Base-by-base conservation (phyloP, 768 basidiomycete genomes). In the Kwoniella heveanensis region DNA sequence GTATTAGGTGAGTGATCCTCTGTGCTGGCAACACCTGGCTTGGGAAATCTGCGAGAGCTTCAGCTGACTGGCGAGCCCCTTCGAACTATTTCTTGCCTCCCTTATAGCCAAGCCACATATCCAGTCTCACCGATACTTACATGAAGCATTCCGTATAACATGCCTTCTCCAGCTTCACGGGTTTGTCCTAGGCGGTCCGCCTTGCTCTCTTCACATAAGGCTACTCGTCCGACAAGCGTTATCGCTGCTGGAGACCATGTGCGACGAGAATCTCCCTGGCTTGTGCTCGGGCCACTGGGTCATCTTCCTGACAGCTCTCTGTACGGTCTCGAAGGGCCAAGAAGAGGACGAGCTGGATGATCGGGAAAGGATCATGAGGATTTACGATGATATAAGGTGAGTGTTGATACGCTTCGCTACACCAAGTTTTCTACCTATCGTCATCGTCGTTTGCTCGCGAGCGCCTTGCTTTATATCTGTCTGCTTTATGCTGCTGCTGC, bases 221-320 rank as follows among this genome's bases (percentile, higher is more conserved):
- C 55, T 71, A 4, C 66, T 74, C 22, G 68, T 77, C 12, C 52
- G 71, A 22, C 70, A 73, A 53, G 47, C 64, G 19, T 60, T 77
- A 6, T 67, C 67, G 7, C 48, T 77, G 30, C 65, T 77, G 15
- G 75, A 77, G 57, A 57, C 58, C 17, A 70, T 77, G 73, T 29
- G 29, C 24, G 66, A 69, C n/a, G 50, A 69, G 30, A 57, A 52
- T 53, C 63, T 72, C 1, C 72, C 73, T 7, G 68, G 68, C 15
- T 54, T 64, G 26, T 72, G 65, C 57, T 68, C 66, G 24, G 66
- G 67, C 19, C 75, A 77, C 39, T 74, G 71, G 71, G 69, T 70
- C 7, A 52, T 73, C 15, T 77, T 77, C 56, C 29, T 60, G 50
- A 59, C 71, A n/a, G 75, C 64, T 1, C 36, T 73, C 0, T 69